Conservation (phyloP, 2,329 filamentous ascomycete species). For the Pestalotiopsis fici region DNA sequence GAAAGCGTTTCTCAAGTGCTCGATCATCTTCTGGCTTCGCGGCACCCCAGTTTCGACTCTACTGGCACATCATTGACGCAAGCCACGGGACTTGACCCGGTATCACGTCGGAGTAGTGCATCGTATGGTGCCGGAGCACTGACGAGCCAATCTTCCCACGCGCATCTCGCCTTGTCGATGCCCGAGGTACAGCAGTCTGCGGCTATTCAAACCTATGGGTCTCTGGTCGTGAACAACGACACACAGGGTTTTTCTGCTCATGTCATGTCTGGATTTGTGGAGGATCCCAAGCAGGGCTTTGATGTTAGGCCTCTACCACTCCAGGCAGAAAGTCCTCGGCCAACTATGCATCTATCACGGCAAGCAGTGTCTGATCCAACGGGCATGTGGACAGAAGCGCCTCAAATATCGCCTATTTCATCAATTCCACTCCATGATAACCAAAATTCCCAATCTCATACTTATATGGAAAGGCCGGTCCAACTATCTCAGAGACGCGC, state of each 20-base stretch:
- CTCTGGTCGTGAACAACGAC: background rate
- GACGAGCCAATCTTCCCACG: background rate
- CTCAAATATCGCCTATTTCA: background rate
- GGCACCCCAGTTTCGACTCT: background rate
- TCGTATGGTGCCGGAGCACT: background rate
- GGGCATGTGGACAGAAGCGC: background rate
- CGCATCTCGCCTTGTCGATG: background rate
- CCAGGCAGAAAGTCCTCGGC: background rate
- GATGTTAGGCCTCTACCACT: background rate
- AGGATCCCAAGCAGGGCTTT: background rate
- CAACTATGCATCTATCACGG: background rate
- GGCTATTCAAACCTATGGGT: background rate
- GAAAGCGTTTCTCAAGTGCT: constrained; percentile 10
- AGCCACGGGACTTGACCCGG: background rate
- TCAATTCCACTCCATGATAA: background rate
- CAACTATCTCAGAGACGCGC: background rate
- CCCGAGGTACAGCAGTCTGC: background rate
- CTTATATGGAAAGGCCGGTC: background rate
- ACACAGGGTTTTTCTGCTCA: background rate
- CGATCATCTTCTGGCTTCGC: constrained; percentile 9
- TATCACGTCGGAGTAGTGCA: background rate
- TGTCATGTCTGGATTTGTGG: background rate
- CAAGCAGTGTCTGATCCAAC: background rate
- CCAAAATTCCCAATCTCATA: background rate
- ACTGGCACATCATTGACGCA: background rate